Evolutionary conservation across 23 red algal genomes (phyloP), one percentile per base, ranked within the genome.

Genomic region (Agarophyton chilense): DNA sequence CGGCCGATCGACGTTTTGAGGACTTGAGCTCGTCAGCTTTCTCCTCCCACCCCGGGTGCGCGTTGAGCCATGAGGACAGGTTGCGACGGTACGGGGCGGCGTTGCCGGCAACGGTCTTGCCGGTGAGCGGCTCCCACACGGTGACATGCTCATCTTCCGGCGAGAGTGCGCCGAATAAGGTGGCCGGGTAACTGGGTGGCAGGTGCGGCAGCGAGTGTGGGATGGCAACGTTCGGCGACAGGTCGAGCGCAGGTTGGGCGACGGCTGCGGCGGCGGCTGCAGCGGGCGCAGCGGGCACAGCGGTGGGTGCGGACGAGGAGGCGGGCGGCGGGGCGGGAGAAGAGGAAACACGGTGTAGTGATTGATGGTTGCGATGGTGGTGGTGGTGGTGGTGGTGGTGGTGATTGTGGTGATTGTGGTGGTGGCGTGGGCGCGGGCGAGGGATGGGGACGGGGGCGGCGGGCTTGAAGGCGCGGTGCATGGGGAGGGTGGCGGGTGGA

Each of bases 81-180:
- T 99, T 99, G 62, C 91, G 83, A 26, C 97, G 77, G 79, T 99
- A 99, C 43, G 97, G 97, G 10, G 97, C 97, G 28, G 97, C 97
- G 52, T 99, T 99, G 52, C 97, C 97, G 44, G 97, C 97, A 18
- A 99, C 93, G 18, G 97, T 99, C 65, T 95, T 95, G 57, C 97
- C 97, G 12, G 93, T 96, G 44, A 58, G 60, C 25, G 97, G 97
- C 39, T 99, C 82, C 97, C 97, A 99, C 56, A 99, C 97, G 35
- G 97, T 99, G 13, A 99, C 97, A 54, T 99, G 97, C 88, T 99
- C 97, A 80, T 99, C 97, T 12, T 99, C 97, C 9, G 76, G 51
- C 41, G 76, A 81, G 12, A 91, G 34, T 13, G 38, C 88, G 45
- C 76, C 88, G 22, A 91, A 91, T 16, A 91, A 50, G 13, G 85